Conservation (phyloP, 1,284 basidiomycete genomes). For the Chiua sp. region DNA sequence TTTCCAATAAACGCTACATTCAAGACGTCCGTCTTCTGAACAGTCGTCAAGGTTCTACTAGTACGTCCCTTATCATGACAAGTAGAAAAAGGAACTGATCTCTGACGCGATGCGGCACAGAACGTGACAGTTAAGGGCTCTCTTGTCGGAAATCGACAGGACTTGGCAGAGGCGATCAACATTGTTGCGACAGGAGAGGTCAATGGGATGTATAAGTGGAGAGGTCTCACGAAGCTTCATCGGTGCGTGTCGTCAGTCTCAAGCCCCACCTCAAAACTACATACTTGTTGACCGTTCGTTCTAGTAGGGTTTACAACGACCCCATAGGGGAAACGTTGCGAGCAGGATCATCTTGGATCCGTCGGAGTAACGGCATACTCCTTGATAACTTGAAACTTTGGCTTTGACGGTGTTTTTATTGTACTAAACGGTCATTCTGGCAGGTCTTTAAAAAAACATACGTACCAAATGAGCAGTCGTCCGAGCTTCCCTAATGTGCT, state of each 20-base stretch:
- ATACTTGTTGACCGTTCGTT: background rate
- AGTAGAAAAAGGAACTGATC: background rate
- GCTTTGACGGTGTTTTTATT: no score
- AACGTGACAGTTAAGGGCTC: conserved; percentile 73
- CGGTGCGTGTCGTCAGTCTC: conserved; percentile 42
- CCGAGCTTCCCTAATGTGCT: no score
- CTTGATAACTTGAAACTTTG: no score
- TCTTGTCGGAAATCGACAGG: conserved; percentile 80
- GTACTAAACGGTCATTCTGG: no score
- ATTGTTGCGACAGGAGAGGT: conserved; percentile 75
- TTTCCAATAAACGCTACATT: conserved; percentile 67
- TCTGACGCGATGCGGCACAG: conserved; percentile 31
- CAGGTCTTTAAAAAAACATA: no score
- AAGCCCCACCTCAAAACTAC: background rate
- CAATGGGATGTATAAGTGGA: conserved; percentile 58
- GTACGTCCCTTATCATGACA: background rate
- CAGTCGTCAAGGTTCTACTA: conserved; percentile 69
- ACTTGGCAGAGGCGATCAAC: conserved; percentile 73
- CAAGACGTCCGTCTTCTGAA: conserved; percentile 77
- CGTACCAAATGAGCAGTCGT: no score
- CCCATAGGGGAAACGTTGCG: conserved; percentile 60
- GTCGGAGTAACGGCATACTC: conserved; percentile 26
- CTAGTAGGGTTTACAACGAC: conserved; percentile 60
- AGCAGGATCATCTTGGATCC: conserved; percentile 70
- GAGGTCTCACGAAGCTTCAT: conserved; percentile 59